These are phyloP conservation scores for Pisolithus marmoratus DNA, from an alignment of 768 basidiomycete genomes.

Conservation along the genomic window DNA sequence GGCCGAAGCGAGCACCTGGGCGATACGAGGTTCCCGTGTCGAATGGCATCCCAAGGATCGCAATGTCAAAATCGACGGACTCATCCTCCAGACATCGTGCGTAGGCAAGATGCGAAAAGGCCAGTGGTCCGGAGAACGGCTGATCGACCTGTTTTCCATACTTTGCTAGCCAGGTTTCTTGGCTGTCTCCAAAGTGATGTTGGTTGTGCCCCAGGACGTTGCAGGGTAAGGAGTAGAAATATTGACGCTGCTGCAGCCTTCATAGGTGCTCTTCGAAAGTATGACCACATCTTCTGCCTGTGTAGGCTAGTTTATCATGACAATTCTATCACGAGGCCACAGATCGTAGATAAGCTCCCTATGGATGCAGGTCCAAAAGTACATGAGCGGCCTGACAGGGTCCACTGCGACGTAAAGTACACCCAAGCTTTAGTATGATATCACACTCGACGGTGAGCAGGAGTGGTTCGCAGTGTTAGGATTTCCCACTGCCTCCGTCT, in stretches of 20 bases:
- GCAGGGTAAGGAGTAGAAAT: neutral
- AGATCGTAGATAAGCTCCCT: too few relatives aligned
- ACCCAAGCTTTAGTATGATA: neutral
- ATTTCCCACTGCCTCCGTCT: constrained; percentile 46
- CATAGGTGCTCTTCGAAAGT: neutral
- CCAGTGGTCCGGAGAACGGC: constrained; percentile 70
- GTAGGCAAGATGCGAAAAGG: constrained; percentile 82
- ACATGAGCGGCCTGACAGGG: neutral
- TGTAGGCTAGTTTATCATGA: too few relatives aligned
- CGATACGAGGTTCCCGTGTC: constrained; percentile 57
- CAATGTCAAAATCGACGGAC: constrained; percentile 58
- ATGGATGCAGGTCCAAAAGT: neutral
- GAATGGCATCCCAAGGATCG: constrained; percentile 75
- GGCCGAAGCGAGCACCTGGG: constrained; percentile 80
- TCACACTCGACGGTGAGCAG: constrained; percentile 18
- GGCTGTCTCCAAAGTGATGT: constrained; percentile 8
- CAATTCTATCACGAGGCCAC: too few relatives aligned
- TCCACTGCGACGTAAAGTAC: neutral
- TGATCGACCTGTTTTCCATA: constrained; percentile 75
- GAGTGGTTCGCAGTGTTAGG: constrained; percentile 34
- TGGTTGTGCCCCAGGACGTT: constrained; percentile 6
- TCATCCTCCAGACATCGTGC: constrained; percentile 61
- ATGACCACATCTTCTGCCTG: too few relatives aligned
- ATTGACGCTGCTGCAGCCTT: neutral
- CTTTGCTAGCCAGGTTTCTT: constrained; percentile 57